Evolutionary conservation across 768 basidiomycete species (phyloP), one percentile per base, ranked within the genome.

Genomic region (Suillus occidentalis): DNA sequence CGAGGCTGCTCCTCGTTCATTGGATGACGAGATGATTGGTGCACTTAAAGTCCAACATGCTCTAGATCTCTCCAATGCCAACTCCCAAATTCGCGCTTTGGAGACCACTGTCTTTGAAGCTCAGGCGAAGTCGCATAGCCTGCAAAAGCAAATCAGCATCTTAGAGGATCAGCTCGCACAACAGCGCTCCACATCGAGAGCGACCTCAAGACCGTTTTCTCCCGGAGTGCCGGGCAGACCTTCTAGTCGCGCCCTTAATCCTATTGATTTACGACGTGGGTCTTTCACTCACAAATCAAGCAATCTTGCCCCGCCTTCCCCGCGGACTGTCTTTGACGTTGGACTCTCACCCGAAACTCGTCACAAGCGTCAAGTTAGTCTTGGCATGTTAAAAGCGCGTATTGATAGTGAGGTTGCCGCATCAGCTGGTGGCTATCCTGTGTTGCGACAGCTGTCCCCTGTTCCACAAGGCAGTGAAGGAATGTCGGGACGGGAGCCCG

Each of bases 301-400:
- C 64, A 72, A 66, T 68, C 75, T 75, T 56, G 69, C 79, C 53
- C 80, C 83, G 12, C 69, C 72, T 53, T 72, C 84, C 47, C 79
- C 85, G 34, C 82, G 89, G 31, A 84, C 88, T 1, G 82, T 87
- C 4, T 85, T 91, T 63, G 91, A 93, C 66, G 84, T 87, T 36
- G 84, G 83, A 60, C 81, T 95, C 57, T 86, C 90, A 8, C 84
- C 90, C 0, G 90, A 92, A 75, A 89, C 90, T 42, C 80, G 85
- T 36, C 92, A 94, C 76, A 94, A 94, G 72, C 89, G 93, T 63
- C 85, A 87, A 70, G 87, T 93, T 69, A 92, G 91, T 76, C 76
- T 95, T 69, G 87, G 89, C 76, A 95, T 96, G 91, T 85, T 96
- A 60, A 94, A 94, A 72, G 93, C 92, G 25, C 87, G 94, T 52